Base-by-base conservation (phyloP, 331 rosid genomes). In the Malus hybrid region DNA sequence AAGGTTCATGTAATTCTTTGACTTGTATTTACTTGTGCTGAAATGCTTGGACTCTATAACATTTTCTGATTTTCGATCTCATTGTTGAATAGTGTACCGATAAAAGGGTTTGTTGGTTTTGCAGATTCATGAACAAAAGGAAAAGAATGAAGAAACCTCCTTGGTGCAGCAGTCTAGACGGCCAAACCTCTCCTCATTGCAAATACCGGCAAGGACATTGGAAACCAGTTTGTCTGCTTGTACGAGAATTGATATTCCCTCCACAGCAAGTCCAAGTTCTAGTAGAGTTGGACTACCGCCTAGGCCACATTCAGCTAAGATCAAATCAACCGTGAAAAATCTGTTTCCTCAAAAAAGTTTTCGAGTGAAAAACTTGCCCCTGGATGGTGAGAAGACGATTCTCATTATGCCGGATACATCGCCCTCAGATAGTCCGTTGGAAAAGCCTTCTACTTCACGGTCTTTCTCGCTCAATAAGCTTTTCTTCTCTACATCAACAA, bases 261-360 rank as follows among this genome's bases (percentile, higher is more conserved):
- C 78, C 1, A 48, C 64, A 32, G 48, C 90, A 34, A 87, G 88
- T 78, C 88, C 89, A 31, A 81, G 86, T 82, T 84, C 90, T 10
- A 42, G 66, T 11, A 86, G 88, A 80, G 88, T 80, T 54, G 90
- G 92, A 64, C 83, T 91, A 65, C 96, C 96, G 7, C 93, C 93
- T 29, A 84, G 86, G 80, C 88, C 89, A n/a, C 87, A 67, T 78
- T 91, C 90, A 39, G 85, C 87, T n/a, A 84, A 82, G 83, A 65
- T 77, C 81, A 91, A 82, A 73, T 76, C 93, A 65, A 82, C 91
- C 11, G 76, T 82, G 76, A 89, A 82, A 78, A 77, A 52, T 77
- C 78, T 89, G 62, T 75, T 89, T 72, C 81, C 97, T 72, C 90
- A 86, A 39, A 89, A 83, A 71, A 89, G 93, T 72, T 65, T 90